Base-by-base conservation (phyloP, 2,329 filamentous ascomycete genomes). In the Periconia macrospinosa region DNA sequence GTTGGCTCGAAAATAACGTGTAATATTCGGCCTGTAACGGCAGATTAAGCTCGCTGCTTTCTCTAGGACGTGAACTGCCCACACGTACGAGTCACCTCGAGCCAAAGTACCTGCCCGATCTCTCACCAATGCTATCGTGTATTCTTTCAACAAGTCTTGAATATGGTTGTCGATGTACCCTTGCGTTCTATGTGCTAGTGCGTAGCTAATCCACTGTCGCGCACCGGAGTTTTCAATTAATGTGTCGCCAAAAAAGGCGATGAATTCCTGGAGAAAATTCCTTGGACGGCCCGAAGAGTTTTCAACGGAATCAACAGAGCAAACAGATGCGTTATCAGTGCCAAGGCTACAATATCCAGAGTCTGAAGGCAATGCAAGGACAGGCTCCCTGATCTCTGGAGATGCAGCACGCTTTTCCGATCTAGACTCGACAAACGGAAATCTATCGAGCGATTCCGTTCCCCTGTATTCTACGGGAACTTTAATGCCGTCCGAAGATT, bases 231-330 rank as follows among this genome's bases (percentile, higher is more conserved):
- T 45, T 23, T 58, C 47, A 17, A 60, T 54, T 1, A 60, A 37
- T 14, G 23, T 42, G 17, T 57, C 41, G 7, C 52, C 53, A 33
- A 60, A 57, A 30, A 54, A 55, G 7, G 47, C 33, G 11, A 60
- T 51, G 30, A 58, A 57, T 7, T 60, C 51, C 46, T 57, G 57
- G n/a, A 60, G 45, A 42, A 52, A 51, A 30, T 54, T 35, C 13
- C 30, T 45, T 19, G 56, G 49, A 27, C 58, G 41, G 13, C 53
- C 49, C 1, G 49, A 37, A 17, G 58, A 60, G n/a, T 40, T 56
- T 41, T 48, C 53, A 13, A 44, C 30, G 1, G 51, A 58, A 10
- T 30, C 30, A 10, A 50, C 23, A 9, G 56, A 56, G 47, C 53
- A 58, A 30, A 56, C 47, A 20, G 51, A 60, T 30, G 33, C 50